Conservation (phyloP, 768 basidiomycete species). For the Leccinum disarticulatum region DNA sequence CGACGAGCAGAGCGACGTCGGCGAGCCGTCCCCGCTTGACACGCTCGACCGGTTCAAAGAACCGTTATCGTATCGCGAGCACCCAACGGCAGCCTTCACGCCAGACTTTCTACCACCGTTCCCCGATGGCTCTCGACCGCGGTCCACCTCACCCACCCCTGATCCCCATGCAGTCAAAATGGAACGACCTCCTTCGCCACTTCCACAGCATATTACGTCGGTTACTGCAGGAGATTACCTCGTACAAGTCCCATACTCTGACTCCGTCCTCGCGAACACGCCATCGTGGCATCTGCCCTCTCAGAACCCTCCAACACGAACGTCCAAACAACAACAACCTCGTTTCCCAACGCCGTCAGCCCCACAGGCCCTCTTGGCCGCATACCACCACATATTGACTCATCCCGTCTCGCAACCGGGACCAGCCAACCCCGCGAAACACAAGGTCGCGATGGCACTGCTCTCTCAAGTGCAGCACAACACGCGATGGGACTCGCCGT, state of each 20-base stretch:
- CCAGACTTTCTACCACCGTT: slow-evolving; percentile 37
- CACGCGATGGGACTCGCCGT: slow-evolving; percentile 67
- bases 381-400: slow-evolving; percentile 77
- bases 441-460: slow-evolving; percentile 75
- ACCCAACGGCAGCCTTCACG: slow-evolving; percentile 33
- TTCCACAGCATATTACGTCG: slow-evolving; percentile 42
- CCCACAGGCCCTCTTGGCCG: slow-evolving; percentile 63
- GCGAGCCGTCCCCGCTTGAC: neutral
- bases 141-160: slow-evolving; percentile 39
- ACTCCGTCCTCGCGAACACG: slow-evolving; percentile 64
- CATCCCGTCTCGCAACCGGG: slow-evolving; percentile 57
- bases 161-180: slow-evolving; percentile 31
- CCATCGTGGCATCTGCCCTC: slow-evolving; percentile 73
- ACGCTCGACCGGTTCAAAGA: slow-evolving; percentile 26
- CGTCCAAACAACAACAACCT: slow-evolving; percentile 20
- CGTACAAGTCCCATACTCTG: slow-evolving; percentile 69
- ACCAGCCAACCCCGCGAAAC: slow-evolving; percentile 58
- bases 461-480: slow-evolving; percentile 54
- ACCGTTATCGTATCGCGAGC: slow-evolving; percentile 30
- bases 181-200: slow-evolving; percentile 40
- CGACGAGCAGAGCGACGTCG: slow-evolving; percentile 9
- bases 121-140: slow-evolving; percentile 29
- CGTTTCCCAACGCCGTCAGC: slow-evolving; percentile 52
- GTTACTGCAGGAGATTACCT: slow-evolving; percentile 63
- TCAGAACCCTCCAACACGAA: slow-evolving; percentile 26